A percentile compares a stretch with the other conserved stretches of the same genome.
Evolutionary conservation across 1,139 yeast genomes (phyloP).

Genomic region (Arxiozyma bovina): DNA sequence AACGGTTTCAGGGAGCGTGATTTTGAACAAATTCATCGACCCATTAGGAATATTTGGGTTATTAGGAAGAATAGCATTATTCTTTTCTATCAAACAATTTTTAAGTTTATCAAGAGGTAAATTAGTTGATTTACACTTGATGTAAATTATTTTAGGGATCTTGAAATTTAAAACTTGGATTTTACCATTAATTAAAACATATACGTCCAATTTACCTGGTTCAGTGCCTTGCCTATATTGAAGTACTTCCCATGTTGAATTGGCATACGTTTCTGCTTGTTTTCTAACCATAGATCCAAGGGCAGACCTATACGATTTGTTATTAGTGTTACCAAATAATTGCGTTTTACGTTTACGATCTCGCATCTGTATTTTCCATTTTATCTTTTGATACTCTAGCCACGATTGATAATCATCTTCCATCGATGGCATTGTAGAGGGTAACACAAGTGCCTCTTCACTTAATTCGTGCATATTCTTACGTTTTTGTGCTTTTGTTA

Average conservation of each 20-base stretch:
- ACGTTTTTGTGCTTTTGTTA: conserved; percentile 32
- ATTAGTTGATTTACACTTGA: conserved; percentile 50
- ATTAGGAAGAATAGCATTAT: conserved; percentile 57
- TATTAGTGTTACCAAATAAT: conserved; percentile 62
- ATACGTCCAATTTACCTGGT: conserved; percentile 73
- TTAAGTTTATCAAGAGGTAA: conserved; percentile 41
- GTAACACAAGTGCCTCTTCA: conserved; percentile 42
- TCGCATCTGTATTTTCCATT: conserved; percentile 71
- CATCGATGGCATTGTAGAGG: conserved; percentile 60
- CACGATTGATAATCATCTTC: conserved; percentile 68
- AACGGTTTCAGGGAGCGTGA: conserved; percentile 58
- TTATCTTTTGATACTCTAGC: conserved; percentile 68
- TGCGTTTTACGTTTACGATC: conserved; percentile 64
- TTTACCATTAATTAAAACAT: conserved; percentile 58
- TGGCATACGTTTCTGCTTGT: conserved; percentile 73
- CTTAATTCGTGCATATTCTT: conserved; percentile 34
- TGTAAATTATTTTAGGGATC: conserved; percentile 64
- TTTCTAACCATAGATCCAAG: conserved; percentile 63
- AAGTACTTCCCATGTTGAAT: conserved; percentile 75
- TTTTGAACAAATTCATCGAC: conserved; percentile 48
- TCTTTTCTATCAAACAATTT: conserved; percentile 52
- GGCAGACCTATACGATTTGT: conserved; percentile 39
- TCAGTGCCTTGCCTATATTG: conserved; percentile 52
- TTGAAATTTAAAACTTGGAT: conserved; percentile 66
- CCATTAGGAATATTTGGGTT: conserved; percentile 36